Evolutionary conservation across 768 basidiomycete genomes (phyloP).

Genomic region (Imleria badia): DNA sequence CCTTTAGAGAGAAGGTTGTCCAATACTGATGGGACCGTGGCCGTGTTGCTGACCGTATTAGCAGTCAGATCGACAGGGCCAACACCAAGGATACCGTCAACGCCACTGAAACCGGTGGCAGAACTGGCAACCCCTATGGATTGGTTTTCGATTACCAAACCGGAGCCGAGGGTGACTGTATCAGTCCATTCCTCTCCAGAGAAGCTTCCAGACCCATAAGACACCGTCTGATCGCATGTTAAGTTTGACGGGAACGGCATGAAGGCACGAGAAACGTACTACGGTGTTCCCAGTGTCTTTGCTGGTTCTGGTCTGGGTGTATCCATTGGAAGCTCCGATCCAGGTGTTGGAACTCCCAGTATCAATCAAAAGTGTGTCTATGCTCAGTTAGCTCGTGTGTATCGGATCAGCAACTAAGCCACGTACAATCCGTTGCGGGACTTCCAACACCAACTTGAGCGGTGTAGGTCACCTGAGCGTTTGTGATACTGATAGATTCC

Average conservation of each 20-base stretch:
- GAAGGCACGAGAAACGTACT: neutral
- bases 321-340: conserved; percentile 30
- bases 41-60: conserved; percentile 16
- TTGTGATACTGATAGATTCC: conserved; percentile 13
- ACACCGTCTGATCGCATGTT: neutral
- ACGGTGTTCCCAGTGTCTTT: conserved; percentile 20
- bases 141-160: conserved; percentile 22
- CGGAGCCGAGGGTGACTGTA: neutral
- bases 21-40: conserved; percentile 31
- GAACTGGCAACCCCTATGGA: conserved; percentile 35
- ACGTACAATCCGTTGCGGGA: conserved; percentile 18
- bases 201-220: conserved; percentile 6
- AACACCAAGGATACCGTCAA: conserved; percentile 41
- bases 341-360: conserved; percentile 31
- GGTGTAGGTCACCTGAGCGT: conserved; percentile 24
- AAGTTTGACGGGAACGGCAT: neutral
- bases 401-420: neutral
- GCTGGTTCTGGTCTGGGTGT: conserved; percentile 25
- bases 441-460: conserved; percentile 25
- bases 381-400: neutral
- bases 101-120: conserved; percentile 9
- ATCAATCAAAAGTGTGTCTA: conserved; percentile 28
- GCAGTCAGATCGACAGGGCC: conserved; percentile 36
- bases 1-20: conserved; percentile 35
- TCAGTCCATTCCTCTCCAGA: conserved; percentile 10